Conservation (phyloP, 192 early-diverging fungal genomes). For the Coemansia sp. region DNA sequence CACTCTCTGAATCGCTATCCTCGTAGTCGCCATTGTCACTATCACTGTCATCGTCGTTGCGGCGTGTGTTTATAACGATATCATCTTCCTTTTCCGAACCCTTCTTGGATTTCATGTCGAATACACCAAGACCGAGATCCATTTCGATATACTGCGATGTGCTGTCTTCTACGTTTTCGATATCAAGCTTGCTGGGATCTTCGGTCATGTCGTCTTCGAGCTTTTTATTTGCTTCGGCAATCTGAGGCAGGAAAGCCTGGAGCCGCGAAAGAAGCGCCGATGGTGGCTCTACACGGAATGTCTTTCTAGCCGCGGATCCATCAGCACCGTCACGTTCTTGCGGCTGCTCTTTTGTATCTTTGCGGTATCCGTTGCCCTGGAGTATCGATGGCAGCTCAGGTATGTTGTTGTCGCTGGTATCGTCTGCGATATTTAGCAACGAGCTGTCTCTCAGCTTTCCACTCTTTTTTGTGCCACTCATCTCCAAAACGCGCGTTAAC, state of each 20-base stretch:
- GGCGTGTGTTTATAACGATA: constrained; percentile 22
- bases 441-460: constrained; percentile 1
- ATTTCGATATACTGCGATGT: constrained; percentile 50
- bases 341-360: constrained; percentile 4
- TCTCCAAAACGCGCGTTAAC: not conserved
- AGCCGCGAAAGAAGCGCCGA: constrained; percentile 44
- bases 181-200: constrained; percentile 39
- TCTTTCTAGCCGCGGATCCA: constrained; percentile 10
- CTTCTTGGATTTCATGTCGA: constrained; percentile 51
- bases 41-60: not conserved
- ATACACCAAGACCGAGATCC: constrained; percentile 49
- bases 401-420: not conserved
- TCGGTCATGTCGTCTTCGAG: constrained; percentile 27
- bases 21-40: constrained; percentile 8
- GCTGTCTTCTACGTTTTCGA: constrained; percentile 42
- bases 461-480: not conserved
- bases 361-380: constrained; percentile 1
- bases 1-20: not conserved
- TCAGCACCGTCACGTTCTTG: not conserved
- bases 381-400: constrained; percentile 7
- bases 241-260: constrained; percentile 47
- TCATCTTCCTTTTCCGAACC: constrained; percentile 4
- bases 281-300: constrained; percentile 46
- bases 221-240: constrained; percentile 47
- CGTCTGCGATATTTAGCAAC: constrained; percentile 21